Base-by-base conservation (phyloP, 352 stramenopile species). In the Globisporangium solare region DNA sequence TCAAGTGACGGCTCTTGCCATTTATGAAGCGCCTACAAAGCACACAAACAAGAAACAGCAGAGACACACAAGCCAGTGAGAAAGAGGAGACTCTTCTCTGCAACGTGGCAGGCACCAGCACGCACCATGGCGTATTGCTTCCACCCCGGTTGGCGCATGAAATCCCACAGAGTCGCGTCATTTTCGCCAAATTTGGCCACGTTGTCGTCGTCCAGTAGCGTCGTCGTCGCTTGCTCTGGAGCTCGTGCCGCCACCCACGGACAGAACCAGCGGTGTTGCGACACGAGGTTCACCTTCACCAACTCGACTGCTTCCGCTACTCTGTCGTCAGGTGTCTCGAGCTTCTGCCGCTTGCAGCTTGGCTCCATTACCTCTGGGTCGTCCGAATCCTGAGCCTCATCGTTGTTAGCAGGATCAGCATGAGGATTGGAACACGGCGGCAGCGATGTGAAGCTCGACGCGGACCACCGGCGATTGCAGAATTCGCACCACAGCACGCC, bases 221-320 rank as follows among this genome's bases (percentile, higher is more conserved):
- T 47, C 18, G 45, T 35, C n/a, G 35, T 61, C 47, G 55, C 55
- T 2, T 61, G 35, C 4, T 49, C 10, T 22, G 51, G 27, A 0
- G 27, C 41, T 10, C 43, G 27, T 21, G 56, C 27, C 3, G 40
- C 17, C 41, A 87, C 58, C 79, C 76, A 87, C 15, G 79, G 76
- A 53, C 79, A 89, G 60, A 86, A 89, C 54, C 71, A 71, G 22
- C 79, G 79, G 43, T 89, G 79, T 27, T 76, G 63, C 3, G 58
- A 47, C 8, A 70, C 50, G 3, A 52, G 57, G 49, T 78, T 58
- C 11, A 72, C 22, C 15, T 35, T 35, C 27, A 6, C 27, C 7
- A 6, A 11, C 27, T 35, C 10, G 3, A 35, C 27, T 35, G 27
- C 27, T 35, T 35, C 5, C 27, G 27, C 27, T 35, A 35, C 27